Conservation (phyloP, 345 rosid genomes). For the Gossypium stocksii region DNA sequence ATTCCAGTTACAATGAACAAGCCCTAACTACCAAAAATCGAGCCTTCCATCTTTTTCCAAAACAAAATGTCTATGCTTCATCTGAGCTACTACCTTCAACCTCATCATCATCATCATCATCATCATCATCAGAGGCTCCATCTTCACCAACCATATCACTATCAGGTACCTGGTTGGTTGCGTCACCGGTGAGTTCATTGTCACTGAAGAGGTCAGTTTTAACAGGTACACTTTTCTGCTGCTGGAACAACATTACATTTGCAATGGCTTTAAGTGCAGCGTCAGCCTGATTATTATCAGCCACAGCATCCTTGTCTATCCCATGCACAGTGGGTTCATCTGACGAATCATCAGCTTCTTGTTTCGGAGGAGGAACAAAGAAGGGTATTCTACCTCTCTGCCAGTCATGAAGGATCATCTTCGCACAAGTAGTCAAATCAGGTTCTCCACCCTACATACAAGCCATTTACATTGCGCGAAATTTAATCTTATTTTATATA, state of each 20-base stretch:
- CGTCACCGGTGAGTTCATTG: constrained; percentile 52
- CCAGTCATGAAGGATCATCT: constrained; percentile 98
- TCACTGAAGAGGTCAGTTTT: constrained; percentile 68
- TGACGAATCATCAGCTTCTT: constrained; percentile 26
- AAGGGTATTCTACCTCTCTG: constrained; percentile 91
- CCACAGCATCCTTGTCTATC: constrained; percentile 42
- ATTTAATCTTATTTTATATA: neutral
- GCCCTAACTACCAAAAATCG: neutral
- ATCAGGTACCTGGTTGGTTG: neutral
- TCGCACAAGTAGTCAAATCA: constrained; percentile 73
- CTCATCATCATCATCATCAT: neutral
- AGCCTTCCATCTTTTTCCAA: neutral
- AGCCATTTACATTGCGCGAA: neutral
- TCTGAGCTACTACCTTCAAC: neutral
- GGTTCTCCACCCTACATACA: constrained; percentile 82
- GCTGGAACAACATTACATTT: constrained; percentile 68
- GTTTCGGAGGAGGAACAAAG: constrained; percentile 74
- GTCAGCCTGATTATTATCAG: constrained; percentile 41
- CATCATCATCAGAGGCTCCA: neutral
- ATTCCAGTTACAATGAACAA: neutral
- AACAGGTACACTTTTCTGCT: constrained; percentile 64
- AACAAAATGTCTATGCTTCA: neutral
- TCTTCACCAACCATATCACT: neutral
- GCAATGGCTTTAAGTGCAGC: constrained; percentile 67
- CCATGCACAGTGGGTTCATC: constrained; percentile 36